Evolutionary conservation across 495 filamentous ascomycete species (phyloP).

Genomic region (Thozetella sp.): DNA sequence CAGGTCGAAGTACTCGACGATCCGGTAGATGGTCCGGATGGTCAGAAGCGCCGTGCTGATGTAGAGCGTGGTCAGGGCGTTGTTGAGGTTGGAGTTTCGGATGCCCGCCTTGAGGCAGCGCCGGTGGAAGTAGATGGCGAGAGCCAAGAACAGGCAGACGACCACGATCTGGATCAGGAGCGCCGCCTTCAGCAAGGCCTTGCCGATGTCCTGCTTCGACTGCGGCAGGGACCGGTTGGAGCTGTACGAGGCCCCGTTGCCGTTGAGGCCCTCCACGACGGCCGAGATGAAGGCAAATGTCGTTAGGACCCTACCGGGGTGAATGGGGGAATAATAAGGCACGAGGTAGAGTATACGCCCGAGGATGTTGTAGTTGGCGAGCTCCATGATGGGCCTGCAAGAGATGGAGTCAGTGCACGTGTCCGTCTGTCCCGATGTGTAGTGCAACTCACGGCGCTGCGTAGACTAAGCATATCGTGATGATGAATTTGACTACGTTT

Average conservation of each 20-base stretch:
- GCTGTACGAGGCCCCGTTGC: slow-evolving; percentile 64
- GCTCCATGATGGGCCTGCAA: slow-evolving; percentile 68
- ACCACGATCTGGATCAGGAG: slow-evolving; percentile 70
- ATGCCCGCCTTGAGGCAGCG: slow-evolving; percentile 57
- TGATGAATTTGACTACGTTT: slow-evolving; percentile 59
- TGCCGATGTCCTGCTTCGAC: slow-evolving; percentile 51
- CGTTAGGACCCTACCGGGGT: slow-evolving; percentile 74
- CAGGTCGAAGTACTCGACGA: slow-evolving; percentile 61
- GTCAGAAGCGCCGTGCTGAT: slow-evolving; percentile 61
- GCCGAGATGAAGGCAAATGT: slow-evolving; percentile 71
- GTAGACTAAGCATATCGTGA: slow-evolving; percentile 62
- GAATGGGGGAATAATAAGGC: slow-evolving; percentile 75
- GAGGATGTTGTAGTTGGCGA: slow-evolving; percentile 75
- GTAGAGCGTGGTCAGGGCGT: slow-evolving; percentile 62
- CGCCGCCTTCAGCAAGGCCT: slow-evolving; percentile 63
- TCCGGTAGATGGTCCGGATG: slow-evolving; percentile 66
- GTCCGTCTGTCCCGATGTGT: background rate
- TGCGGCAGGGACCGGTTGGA: slow-evolving; percentile 53
- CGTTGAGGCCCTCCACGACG: slow-evolving; percentile 68
- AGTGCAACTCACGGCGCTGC: slow-evolving; percentile 62
- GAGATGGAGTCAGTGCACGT: slow-evolving; percentile 5
- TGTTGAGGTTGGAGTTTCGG: slow-evolving; percentile 55
- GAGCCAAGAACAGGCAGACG: slow-evolving; percentile 58
- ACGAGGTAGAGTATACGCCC: slow-evolving; percentile 79
- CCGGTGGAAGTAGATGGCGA: slow-evolving; percentile 61